Conservation (phyloP, 2,329 filamentous ascomycete genomes). For the Aspergillus floridensis region DNA sequence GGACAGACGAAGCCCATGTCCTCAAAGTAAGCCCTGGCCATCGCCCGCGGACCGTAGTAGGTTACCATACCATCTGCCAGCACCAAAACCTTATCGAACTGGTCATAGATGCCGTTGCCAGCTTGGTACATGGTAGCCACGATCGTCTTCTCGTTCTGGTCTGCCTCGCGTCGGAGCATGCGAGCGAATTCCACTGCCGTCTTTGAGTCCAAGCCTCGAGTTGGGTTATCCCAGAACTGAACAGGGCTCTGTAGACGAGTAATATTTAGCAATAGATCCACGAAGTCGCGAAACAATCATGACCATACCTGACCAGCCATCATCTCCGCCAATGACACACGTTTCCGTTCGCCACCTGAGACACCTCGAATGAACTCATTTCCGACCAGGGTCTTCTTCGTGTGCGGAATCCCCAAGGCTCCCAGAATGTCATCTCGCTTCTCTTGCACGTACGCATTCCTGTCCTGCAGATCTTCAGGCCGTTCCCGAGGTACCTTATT, state of each 20-base stretch:
- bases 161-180: constrained; percentile 59
- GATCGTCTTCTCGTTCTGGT: constrained; percentile 57
- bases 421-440: constrained; percentile 33
- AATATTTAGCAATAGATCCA: not conserved
- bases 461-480: constrained; percentile 22
- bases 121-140: constrained; percentile 67
- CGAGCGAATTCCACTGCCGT: constrained; percentile 60
- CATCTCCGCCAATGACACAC: constrained; percentile 63
- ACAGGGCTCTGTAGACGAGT: constrained; percentile 42
- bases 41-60: constrained; percentile 59
- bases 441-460: constrained; percentile 30
- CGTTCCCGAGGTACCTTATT: constrained; percentile 39
- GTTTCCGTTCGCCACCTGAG: constrained; percentile 66
- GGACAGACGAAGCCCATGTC: constrained; percentile 61
- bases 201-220: constrained; percentile 63
- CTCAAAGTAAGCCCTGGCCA: constrained; percentile 63
- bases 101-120: constrained; percentile 64
- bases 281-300: not conserved
- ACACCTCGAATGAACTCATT: constrained; percentile 65
- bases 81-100: constrained; percentile 68
- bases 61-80: constrained; percentile 63
- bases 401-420: constrained; percentile 46
- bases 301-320: constrained; percentile 51
- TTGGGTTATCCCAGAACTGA: constrained; percentile 66
- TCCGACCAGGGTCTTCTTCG: constrained; percentile 62